Conservation (phyloP, 257 asterid genomes). For the Rhazya stricta region DNA sequence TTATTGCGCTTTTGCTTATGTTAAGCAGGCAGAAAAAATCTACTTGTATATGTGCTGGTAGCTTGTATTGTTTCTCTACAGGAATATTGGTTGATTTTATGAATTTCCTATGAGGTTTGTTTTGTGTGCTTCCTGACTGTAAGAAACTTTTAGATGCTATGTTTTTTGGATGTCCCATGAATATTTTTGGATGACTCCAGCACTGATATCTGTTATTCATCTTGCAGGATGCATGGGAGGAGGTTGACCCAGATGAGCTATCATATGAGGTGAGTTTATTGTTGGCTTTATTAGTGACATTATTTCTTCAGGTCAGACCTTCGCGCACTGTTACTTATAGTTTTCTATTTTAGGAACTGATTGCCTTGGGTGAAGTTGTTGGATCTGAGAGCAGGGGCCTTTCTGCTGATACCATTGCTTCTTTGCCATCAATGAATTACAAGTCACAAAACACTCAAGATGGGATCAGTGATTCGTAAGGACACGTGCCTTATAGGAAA, state of each 20-base stretch:
- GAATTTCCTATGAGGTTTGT: background rate
- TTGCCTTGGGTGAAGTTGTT: conserved; percentile 90
- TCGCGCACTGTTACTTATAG: background rate
- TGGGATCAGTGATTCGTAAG: conserved; percentile 80
- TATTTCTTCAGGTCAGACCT: background rate
- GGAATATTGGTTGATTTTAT: background rate
- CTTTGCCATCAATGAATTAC: conserved; percentile 66
- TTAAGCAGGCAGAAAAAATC: background rate
- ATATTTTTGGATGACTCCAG: background rate
- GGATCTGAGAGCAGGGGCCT: conserved; percentile 98
- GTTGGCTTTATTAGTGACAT: background rate
- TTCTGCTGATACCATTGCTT: conserved; percentile 74
- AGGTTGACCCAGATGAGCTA: conserved; percentile 89
- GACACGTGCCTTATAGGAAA: background rate
- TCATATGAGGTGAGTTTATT: conserved; percentile 67
- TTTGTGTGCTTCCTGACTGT: background rate
- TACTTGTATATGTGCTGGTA: background rate
- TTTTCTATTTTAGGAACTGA: conserved; percentile 52
- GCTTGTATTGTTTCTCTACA: background rate
- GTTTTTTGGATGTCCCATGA: background rate
- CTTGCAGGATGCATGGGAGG: conserved; percentile 82
- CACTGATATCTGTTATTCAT: conserved; percentile 14
- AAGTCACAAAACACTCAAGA: conserved; percentile 51
- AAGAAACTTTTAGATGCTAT: background rate
- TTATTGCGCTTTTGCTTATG: background rate